phyloP scores from a whole-genome alignment of 768 basidiomycete genomes.

The Mycena vulgaris region DNA sequence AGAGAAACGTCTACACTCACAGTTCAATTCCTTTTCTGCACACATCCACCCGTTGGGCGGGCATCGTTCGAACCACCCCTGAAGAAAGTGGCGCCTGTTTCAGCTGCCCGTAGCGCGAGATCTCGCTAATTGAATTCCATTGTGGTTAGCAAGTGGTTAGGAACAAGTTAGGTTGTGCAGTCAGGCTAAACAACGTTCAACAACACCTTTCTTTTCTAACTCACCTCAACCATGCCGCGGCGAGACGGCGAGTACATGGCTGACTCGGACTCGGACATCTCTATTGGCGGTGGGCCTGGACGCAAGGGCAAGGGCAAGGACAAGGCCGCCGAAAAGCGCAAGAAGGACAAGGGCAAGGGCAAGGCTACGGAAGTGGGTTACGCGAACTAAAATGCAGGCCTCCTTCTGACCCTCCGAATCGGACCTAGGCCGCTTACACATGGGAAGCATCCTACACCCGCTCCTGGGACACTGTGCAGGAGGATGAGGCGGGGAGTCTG shows the following conservation, averaged over 20 bases:
- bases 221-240: slow-evolving; percentile 47
- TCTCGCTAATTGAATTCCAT: no score
- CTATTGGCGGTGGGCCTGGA: slow-evolving; percentile 68
- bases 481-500: slow-evolving; percentile 94
- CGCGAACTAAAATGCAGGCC: slow-evolving; percentile 9
- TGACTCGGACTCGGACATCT: slow-evolving; percentile 83
- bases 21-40: no score
- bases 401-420: not conserved
- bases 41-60: no score
- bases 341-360: slow-evolving; percentile 69
- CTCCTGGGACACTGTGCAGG: slow-evolving; percentile 97
- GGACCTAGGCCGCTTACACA: slow-evolving; percentile 76
- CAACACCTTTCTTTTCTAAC: not conserved
- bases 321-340: slow-evolving; percentile 66
- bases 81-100: no score
- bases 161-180: no score
- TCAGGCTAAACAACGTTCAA: no score
- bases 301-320: slow-evolving; percentile 59
- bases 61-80: no score
- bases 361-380: slow-evolving; percentile 67
- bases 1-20: no score
- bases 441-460: slow-evolving; percentile 97
- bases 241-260: slow-evolving; percentile 64
- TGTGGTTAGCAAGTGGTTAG: no score
- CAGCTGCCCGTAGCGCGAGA: no score